These are phyloP conservation scores for Exophiala dermatitidis DNA, from an alignment of 2,329 filamentous ascomycete species.

Conservation along the genomic window DNA sequence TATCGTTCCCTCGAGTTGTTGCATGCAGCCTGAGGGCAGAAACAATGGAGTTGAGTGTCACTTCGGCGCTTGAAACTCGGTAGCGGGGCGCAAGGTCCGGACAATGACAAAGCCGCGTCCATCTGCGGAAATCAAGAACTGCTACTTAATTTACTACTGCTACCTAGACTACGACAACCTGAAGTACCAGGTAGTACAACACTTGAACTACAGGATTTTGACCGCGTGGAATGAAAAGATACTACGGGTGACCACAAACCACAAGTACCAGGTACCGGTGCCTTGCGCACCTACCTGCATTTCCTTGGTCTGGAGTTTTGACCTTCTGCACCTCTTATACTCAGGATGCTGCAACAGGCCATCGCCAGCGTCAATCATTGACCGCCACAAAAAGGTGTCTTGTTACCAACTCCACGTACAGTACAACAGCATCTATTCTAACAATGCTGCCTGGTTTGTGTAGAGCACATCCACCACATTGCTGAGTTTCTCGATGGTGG, in stretches of 20 bases:
- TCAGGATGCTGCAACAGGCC: background rate
- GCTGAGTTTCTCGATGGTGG: conserved; percentile 94
- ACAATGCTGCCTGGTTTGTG: conserved; percentile 89
- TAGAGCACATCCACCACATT: conserved; percentile 96
- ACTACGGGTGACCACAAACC: no score
- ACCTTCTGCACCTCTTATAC: background rate
- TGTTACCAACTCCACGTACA: conserved; percentile 3
- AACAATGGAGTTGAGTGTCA: background rate
- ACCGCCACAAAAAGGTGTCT: background rate
- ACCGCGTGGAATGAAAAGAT: no score
- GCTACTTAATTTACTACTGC: no score
- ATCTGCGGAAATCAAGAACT: background rate
- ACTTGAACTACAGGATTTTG: no score
- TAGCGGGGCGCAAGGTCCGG: background rate
- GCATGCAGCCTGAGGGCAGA: background rate
- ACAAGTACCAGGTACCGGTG: no score
- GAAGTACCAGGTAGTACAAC: no score
- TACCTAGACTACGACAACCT: no score
- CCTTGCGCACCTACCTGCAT: no score
- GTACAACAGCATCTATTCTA: conserved; percentile 58
- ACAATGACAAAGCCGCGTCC: conserved; percentile 8
- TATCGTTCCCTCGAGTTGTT: no score
- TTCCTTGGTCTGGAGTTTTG: no score
- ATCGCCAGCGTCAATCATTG: background rate
- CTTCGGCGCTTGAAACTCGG: background rate